Percentiles rank a stretch among this genome's conserved stretches.
phyloP scores from a whole-genome alignment of 2,329 filamentous ascomycete genomes.

The Phoma herbarum region DNA sequence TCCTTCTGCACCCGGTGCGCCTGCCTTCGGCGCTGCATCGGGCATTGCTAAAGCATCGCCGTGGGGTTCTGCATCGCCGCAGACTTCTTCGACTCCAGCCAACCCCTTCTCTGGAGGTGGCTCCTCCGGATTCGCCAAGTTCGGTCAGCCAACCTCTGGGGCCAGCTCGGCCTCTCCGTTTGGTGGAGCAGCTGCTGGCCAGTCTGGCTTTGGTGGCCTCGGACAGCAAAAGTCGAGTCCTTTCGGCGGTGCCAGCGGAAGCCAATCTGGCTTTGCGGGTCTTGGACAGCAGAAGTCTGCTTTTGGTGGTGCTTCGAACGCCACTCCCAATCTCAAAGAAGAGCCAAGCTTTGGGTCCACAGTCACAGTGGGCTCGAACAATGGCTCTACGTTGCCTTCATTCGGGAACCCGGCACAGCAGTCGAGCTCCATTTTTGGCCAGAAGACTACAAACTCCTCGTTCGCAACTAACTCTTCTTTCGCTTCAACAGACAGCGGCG shows the following conservation, averaged over 20 bases:
- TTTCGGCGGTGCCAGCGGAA: slow-evolving; percentile 33
- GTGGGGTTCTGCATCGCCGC: slow-evolving; percentile 34
- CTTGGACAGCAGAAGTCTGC: slow-evolving; percentile 44
- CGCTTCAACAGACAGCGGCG: slow-evolving; percentile 35
- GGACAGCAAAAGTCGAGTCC: slow-evolving; percentile 39
- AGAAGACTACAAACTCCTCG: slow-evolving; percentile 36
- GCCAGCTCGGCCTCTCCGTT: slow-evolving; percentile 45
- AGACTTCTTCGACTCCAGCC: slow-evolving; percentile 32
- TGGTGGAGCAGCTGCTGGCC: slow-evolving; percentile 25
- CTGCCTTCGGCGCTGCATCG: slow-evolving; percentile 39
- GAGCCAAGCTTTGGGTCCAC: slow-evolving; percentile 55
- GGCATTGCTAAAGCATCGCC: slow-evolving; percentile 34
- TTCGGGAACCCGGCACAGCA: slow-evolving; percentile 45
- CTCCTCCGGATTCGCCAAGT: slow-evolving; percentile 46
- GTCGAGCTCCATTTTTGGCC: slow-evolving; percentile 39
- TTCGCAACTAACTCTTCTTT: slow-evolving; percentile 42
- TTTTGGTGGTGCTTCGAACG: slow-evolving; percentile 34
- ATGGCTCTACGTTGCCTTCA: slow-evolving; percentile 45
- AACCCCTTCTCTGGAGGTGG: slow-evolving; percentile 45
- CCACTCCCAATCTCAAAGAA: slow-evolving; percentile 32
- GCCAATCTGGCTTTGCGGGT: slow-evolving; percentile 43
- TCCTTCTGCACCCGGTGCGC: slow-evolving; percentile 35
- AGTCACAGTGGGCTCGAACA: slow-evolving; percentile 48
- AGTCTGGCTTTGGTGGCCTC: slow-evolving; percentile 46
- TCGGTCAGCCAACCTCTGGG: slow-evolving; percentile 29